Conservation (phyloP, 164 flowering plant species). For the Annona squamosa region DNA sequence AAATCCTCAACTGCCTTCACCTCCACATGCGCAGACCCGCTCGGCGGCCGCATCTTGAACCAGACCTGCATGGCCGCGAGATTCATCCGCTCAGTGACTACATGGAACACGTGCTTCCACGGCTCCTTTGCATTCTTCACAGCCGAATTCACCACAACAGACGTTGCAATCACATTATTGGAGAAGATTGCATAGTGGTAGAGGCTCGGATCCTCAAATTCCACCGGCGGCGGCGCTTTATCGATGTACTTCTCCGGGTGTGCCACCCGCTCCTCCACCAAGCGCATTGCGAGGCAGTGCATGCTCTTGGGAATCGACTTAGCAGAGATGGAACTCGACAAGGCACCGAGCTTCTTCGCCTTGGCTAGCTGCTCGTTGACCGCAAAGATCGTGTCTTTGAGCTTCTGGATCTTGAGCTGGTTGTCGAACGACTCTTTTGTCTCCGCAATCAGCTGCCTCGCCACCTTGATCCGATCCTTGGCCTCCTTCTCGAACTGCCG, state of each 20-base stretch:
- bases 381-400: slow-evolving; percentile 87
- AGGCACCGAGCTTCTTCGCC: slow-evolving; percentile 80
- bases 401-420: slow-evolving; percentile 91
- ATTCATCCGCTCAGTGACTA: slow-evolving; percentile 81
- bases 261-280: slow-evolving; percentile 70
- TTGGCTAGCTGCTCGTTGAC: slow-evolving; percentile 71
- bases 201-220: slow-evolving; percentile 70
- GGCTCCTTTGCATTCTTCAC: slow-evolving; percentile 80
- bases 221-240: slow-evolving; percentile 32
- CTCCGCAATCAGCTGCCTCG: slow-evolving; percentile 60
- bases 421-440: slow-evolving; percentile 86
- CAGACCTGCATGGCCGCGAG: slow-evolving; percentile 88
- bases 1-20: slow-evolving; percentile 74
- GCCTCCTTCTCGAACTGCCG: slow-evolving; percentile 91
- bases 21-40: slow-evolving; percentile 73
- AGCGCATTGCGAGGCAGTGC: slow-evolving; percentile 89
- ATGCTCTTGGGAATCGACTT: slow-evolving; percentile 81
- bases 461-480: slow-evolving; percentile 69
- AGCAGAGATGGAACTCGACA: slow-evolving; percentile 70
- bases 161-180: slow-evolving; percentile 84
- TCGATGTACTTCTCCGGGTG: slow-evolving; percentile 73
- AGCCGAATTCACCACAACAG: slow-evolving; percentile 85
- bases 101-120: slow-evolving; percentile 83
- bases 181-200: slow-evolving; percentile 88
- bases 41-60: slow-evolving; percentile 75